phyloP scores from a whole-genome alignment of 1,139 yeast species.

The Kodamaea suecica region DNA sequence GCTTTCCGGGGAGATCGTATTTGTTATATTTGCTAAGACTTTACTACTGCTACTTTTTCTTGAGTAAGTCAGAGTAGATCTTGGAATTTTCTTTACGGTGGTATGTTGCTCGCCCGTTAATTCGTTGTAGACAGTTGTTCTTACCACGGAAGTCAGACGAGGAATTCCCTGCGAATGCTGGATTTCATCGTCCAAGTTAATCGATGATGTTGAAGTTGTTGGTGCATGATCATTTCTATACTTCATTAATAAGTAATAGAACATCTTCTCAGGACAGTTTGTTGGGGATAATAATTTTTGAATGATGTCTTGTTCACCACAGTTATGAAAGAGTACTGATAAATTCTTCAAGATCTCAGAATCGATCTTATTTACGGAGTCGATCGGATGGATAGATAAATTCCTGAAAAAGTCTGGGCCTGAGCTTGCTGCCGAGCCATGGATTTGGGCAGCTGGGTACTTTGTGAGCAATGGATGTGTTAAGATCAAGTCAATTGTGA shows the following conservation, averaged over 20 bases:
- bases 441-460: slow-evolving; percentile 49
- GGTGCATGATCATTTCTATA: slow-evolving; percentile 73
- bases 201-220: slow-evolving; percentile 5
- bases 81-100: slow-evolving; percentile 21
- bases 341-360: slow-evolving; percentile 79
- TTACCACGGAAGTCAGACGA: slow-evolving; percentile 46
- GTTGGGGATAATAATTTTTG: slow-evolving; percentile 55
- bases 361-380: slow-evolving; percentile 61
- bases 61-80: slow-evolving; percentile 13
- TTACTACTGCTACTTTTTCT: slow-evolving; percentile 12
- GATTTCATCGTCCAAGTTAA: slow-evolving; percentile 20
- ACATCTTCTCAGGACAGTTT: slow-evolving; percentile 82
- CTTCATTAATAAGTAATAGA: slow-evolving; percentile 76
- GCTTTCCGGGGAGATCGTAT: slow-evolving; percentile 19
- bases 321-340: slow-evolving; percentile 90
- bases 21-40: slow-evolving; percentile 32
- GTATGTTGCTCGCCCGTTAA: slow-evolving; percentile 28
- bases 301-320: slow-evolving; percentile 58
- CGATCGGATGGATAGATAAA: slow-evolving; percentile 47
- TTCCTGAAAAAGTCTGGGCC: slow-evolving; percentile 23
- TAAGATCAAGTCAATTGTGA: slow-evolving; percentile 69
- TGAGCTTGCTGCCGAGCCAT: slow-evolving; percentile 8
- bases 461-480: slow-evolving; percentile 76
- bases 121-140: slow-evolving; percentile 37
- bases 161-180: slow-evolving; percentile 25